Base-by-base conservation (phyloP, 2,329 filamentous ascomycete species). In the Alternaria sp. region DNA sequence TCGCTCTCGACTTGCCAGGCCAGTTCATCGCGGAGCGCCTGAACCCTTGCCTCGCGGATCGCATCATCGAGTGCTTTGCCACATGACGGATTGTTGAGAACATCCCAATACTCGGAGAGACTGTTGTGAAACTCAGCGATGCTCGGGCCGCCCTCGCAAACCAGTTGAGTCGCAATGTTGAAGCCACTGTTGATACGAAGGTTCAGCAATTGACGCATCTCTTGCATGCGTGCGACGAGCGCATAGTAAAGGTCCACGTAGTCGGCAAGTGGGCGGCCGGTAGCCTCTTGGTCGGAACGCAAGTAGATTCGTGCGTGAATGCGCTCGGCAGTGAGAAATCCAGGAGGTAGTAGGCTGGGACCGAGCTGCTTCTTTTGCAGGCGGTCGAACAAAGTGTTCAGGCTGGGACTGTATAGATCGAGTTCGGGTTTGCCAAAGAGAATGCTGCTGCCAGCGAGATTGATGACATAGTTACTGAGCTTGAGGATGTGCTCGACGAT, bases 191-290 rank as follows among this genome's bases (percentile, higher is more conserved):
- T 53, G 32, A 77, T 57, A 12, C 73, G 74, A 3, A 69, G 34
- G 7, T 58, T 59, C 55, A 78, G 53, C 0, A 57, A 53, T 4
- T 70, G 61, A 48, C 72, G 65, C n/a, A 74, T 67, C 8, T 70
- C 70, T 40, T 72, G 67, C 50, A 77, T 66, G 34, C 64, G 67
- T 5, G 69, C 65, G 14, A 77, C 49, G 11, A 71, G 43, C 2
- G 70, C 71, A 30, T 77, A 77, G 66, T 75, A 78, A 12, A 78
- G 27, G 59, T 77, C 73, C 54, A 77, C 73, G 44, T 68, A 77
- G 59, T 78, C 74, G 32, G 70, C 68, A 11, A 78, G 68, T 0
- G 71, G 67, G 16, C 75, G 75, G 0, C 64, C 89, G 88, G 92
- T 1, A n/a, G 32, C 32, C 22, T 54, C 43, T 48, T 56, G 22